A percentile compares a stretch with the other conserved stretches of the same genome.
phyloP scores from a whole-genome alignment of 208 protist species.

The Acanthamoeba sp. region DNA sequence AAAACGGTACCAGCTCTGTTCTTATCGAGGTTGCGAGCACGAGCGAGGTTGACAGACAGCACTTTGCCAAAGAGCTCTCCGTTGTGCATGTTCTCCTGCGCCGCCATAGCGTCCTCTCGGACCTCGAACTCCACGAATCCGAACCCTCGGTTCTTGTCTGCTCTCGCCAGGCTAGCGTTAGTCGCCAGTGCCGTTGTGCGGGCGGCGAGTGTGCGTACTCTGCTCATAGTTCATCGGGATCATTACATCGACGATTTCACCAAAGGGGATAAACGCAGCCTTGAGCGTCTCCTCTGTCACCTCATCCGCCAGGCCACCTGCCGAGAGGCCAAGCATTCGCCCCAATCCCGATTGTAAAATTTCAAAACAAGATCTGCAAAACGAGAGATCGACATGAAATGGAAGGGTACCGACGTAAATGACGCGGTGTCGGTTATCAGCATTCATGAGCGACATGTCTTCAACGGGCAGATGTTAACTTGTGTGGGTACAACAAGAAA shows the following conservation, averaged over 20 bases:
- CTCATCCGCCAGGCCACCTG: constrained; percentile 89
- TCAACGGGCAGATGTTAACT: too few species aligned
- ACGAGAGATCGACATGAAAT: neutral
- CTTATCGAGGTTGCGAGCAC: constrained; percentile 6
- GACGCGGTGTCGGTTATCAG: constrained; percentile 59
- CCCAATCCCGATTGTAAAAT: neutral
- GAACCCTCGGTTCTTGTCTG: constrained; percentile 89
- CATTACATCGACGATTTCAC: constrained; percentile 87
- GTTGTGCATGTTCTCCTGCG: constrained; percentile 92
- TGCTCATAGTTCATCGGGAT: constrained; percentile 88
- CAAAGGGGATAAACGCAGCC: constrained; percentile 91
- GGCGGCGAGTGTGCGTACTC: constrained; percentile 24
- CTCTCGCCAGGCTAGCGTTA: neutral
- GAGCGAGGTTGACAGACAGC: constrained; percentile 84
- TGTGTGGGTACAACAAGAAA: neutral
- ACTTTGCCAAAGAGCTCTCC: constrained; percentile 90
- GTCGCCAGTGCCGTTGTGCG: neutral
- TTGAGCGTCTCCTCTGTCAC: constrained; percentile 84
- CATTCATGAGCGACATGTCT: constrained; percentile 71
- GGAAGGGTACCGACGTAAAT: constrained; percentile 46
- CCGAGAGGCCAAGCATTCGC: too few species aligned
- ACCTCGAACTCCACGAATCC: constrained; percentile 91
- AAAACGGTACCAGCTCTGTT: constrained; percentile 42
- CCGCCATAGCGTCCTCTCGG: constrained; percentile 87
- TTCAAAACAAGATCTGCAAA: neutral